These are phyloP conservation scores for Exophiala oligosperma DNA, from an alignment of 2,329 filamentous ascomycete species.

Conservation along the genomic window DNA sequence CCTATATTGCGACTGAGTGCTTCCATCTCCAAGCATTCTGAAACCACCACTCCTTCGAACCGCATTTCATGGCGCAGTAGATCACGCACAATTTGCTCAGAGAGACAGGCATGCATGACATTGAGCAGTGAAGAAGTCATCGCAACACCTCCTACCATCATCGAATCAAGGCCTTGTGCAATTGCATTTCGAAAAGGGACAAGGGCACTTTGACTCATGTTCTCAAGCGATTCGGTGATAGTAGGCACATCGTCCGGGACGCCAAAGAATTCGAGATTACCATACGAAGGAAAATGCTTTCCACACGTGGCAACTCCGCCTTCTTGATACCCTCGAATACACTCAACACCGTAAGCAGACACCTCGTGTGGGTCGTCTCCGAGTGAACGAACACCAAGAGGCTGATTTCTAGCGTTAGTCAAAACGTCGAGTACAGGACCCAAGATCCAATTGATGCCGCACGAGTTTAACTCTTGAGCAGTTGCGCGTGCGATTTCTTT, in stretches of 20 bases:
- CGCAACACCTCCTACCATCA: constrained; percentile 93
- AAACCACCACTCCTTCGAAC: constrained; percentile 90
- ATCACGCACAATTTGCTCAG: constrained; percentile 89
- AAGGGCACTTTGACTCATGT: constrained; percentile 85
- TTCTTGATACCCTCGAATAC: constrained; percentile 89
- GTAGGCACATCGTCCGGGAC: constrained; percentile 91
- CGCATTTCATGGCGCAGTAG: constrained; percentile 83
- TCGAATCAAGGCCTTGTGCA: constrained; percentile 79
- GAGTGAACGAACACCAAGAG: constrained; percentile 82
- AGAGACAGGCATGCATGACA: constrained; percentile 91
- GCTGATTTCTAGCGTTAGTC: constrained; percentile 89
- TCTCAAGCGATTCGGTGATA: constrained; percentile 91
- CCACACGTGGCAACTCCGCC: constrained; percentile 86
- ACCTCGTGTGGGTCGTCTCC: constrained; percentile 95
- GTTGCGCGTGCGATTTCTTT: constrained; percentile 92
- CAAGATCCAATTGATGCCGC: constrained; percentile 93
- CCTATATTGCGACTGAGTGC: constrained; percentile 92
- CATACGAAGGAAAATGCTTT: constrained; percentile 96
- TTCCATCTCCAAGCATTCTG: constrained; percentile 96
- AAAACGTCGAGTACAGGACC: constrained; percentile 92
- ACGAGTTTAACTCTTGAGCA: constrained; percentile 85
- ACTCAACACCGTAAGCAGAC: constrained; percentile 85
- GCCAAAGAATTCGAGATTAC: constrained; percentile 89
- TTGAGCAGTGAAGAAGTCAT: constrained; percentile 91
- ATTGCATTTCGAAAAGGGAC: constrained; percentile 92